Conservation (phyloP, 1,139 yeast genomes). For the Pichia kudriavzevii region DNA sequence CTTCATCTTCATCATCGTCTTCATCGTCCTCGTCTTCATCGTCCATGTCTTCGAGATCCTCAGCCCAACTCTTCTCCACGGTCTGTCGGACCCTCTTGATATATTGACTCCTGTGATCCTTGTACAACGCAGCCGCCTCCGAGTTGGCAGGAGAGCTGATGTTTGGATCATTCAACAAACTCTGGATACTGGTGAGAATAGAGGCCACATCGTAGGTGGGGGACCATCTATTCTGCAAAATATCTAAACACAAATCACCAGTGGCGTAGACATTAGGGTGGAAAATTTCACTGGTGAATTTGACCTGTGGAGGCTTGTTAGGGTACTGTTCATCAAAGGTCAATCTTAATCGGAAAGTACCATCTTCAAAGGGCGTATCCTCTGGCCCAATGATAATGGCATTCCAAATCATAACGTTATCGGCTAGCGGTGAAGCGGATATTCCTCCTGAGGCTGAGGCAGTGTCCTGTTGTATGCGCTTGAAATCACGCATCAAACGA, state of each 20-base stretch:
- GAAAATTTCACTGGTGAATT: constrained; percentile 89
- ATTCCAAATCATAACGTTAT: constrained; percentile 96
- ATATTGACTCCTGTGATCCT: constrained; percentile 91
- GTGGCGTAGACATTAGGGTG: constrained; percentile 96
- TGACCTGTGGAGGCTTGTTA: constrained; percentile 90
- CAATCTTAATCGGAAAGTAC: constrained; percentile 79
- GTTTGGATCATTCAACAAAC: constrained; percentile 90
- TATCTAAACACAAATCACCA: constrained; percentile 94
- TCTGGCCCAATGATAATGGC: constrained; percentile 98
- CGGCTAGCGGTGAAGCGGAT: constrained; percentile 94
- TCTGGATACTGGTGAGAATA: constrained; percentile 80
- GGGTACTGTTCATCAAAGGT: constrained; percentile 98
- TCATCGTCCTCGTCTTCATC: constrained; percentile 58
- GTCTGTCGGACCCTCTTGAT: constrained; percentile 87
- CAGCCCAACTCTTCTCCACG: constrained; percentile 83
- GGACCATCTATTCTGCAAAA: constrained; percentile 94
- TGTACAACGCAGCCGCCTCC: constrained; percentile 92
- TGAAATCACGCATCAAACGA: constrained; percentile 97
- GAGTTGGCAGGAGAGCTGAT: constrained; percentile 96
- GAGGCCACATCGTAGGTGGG: constrained; percentile 99
- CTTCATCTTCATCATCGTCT: constrained; percentile 32
- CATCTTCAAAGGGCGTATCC: constrained; percentile 97
- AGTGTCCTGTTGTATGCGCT: constrained; percentile 97
- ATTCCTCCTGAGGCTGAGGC: constrained; percentile 71
- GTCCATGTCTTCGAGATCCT: constrained; percentile 53